These are phyloP conservation scores for Picea abies DNA, from an alignment of 83 land plant species.

Conservation along the genomic window DNA sequence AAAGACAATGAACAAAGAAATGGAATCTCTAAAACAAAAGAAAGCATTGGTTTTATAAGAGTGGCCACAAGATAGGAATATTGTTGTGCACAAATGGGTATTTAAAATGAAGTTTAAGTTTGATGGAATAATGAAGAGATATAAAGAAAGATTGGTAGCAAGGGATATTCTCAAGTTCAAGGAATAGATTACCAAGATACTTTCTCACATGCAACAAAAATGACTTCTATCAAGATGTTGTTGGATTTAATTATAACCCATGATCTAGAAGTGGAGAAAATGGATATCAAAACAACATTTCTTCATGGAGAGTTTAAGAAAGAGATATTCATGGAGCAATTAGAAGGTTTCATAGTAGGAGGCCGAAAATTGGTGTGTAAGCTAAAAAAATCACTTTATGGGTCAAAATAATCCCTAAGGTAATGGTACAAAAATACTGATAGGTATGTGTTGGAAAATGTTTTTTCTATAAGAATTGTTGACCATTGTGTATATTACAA, in stretches of 20 bases:
- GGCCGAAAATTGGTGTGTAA: not conserved
- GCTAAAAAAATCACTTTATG: not conserved
- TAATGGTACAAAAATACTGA: not conserved
- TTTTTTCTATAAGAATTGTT: not conserved
- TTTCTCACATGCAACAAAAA: not conserved
- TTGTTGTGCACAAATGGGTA: too few species aligned
- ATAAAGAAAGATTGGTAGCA: not conserved
- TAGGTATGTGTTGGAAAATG: not conserved
- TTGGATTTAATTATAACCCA: not conserved
- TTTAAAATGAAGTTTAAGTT: not conserved
- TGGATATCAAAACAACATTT: not conserved
- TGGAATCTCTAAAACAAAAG: too few species aligned
- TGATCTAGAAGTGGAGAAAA: not conserved
- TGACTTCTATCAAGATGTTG: not conserved
- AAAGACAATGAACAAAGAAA: too few species aligned
- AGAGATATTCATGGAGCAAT: not conserved
- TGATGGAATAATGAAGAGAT: not conserved
- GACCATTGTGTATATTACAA: not conserved
- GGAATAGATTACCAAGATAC: not conserved
- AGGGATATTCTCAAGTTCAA: not conserved
- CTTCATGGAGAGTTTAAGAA: not conserved
- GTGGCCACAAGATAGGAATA: too few species aligned
- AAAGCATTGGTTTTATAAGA: too few species aligned
- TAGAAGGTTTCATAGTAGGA: not conserved
- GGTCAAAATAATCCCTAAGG: not conserved